phyloP scores from a whole-genome alignment of 257 asterid species.

The Nicotiana knightiana region DNA sequence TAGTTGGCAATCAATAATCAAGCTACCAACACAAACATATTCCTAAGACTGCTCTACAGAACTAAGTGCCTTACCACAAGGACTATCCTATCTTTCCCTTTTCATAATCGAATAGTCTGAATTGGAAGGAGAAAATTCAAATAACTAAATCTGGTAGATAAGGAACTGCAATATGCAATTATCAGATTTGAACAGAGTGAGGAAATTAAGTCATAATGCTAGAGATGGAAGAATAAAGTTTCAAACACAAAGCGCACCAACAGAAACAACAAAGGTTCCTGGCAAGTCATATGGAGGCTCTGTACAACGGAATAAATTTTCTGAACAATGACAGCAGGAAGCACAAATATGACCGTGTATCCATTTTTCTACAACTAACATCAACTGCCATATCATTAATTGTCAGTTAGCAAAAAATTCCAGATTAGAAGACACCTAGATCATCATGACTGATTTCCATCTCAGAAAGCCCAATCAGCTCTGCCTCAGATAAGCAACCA shows the following conservation, averaged over 20 bases:
- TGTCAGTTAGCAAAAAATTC: neutral
- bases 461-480: neutral
- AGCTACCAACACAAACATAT: neutral
- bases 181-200: neutral
- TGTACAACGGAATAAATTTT: too few relatives aligned
- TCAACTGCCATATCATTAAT: neutral
- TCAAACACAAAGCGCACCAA: neutral
- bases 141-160: neutral
- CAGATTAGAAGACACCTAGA: neutral
- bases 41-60: neutral
- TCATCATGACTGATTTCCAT: neutral
- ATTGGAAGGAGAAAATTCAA: neutral
- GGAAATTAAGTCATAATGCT: neutral
- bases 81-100: neutral
- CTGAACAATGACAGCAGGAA: neutral
- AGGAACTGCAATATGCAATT: neutral
- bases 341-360: neutral
- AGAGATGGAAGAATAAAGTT: neutral
- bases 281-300: neutral
- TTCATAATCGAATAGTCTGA: neutral
- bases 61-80: neutral
- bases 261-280: neutral
- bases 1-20: neutral
- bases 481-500: constrained; percentile 5
- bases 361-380: neutral